Base-by-base conservation (phyloP, 169 alveolate genomes). In the Plasmodium berghei region DNA sequence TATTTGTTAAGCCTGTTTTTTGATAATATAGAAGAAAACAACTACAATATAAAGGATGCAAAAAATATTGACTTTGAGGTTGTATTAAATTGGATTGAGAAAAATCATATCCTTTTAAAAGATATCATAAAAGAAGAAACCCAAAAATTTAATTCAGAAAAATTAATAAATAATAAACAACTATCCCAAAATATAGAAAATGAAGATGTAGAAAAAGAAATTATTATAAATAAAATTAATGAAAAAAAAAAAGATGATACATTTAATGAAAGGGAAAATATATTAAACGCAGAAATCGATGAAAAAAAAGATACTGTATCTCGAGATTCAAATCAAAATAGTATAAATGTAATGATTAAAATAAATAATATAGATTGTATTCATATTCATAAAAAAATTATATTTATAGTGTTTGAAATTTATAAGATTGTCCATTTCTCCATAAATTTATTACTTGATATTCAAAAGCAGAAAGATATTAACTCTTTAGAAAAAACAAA, bases 341-440 rank as follows among this genome's bases (percentile, higher is more conserved):
- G 52, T 48, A 46, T 86, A 26, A 86, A 59, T n/a, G 46, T 86
- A 12, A 86, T 12, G 52, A 26, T 61, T 34, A 18, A 59, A 46
- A 64, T 22, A 2, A 63, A 45, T 64, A 71, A 73, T 24, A 52
- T 86, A 49, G 71, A 49, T 26, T 86, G 87, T 10, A 64, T 86
- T 54, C 48, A 58, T 26, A 86, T 86, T 63, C 91, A 86, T 86
- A 86, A 61, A 26, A 71, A 71, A 24, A 26, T 86, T 28, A 12
- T 86, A 22, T 72, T 70, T 56, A 12, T 86, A 18, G 70, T 86
- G 12, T 58, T 86, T 46, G 42, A 20, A 52, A 63, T 86, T 58
- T 86, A 86, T 48, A 71, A 62, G 16, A 71, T 86, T 28, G 87
- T 66, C 4, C 62, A 45, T 64, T 70, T 46, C n/a, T 86, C 91